phyloP scores from a whole-genome alignment of 352 stramenopile species.

The Phytophthora macrochlamydospora region DNA sequence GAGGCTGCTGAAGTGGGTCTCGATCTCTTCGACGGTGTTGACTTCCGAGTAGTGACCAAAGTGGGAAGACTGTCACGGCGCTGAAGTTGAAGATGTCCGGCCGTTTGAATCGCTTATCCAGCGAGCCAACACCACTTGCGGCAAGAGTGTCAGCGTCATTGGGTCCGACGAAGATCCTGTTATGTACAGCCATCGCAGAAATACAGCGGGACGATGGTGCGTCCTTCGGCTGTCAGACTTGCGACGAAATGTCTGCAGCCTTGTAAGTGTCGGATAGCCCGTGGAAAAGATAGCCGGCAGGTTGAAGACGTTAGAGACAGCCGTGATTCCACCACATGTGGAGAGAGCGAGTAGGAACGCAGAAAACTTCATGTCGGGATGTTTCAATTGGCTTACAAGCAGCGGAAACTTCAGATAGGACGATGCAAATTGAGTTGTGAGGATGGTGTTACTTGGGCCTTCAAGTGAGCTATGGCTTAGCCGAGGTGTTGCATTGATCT shows the following conservation, averaged over 20 bases:
- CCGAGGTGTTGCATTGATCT: too few relatives aligned
- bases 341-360: background rate
- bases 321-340: background rate
- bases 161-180: constrained; percentile 47
- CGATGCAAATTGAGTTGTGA: too few relatives aligned
- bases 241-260: constrained; percentile 8
- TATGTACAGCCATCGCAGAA: constrained; percentile 38
- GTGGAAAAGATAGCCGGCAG: constrained; percentile 53
- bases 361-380: background rate
- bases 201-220: constrained; percentile 28
- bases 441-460: too few relatives aligned
- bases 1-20: constrained; percentile 1
- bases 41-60: constrained; percentile 7
- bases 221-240: constrained; percentile 24
- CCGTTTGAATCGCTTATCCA: too few relatives aligned
- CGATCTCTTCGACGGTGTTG: background rate
- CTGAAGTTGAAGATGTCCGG: constrained; percentile 9
- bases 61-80: constrained; percentile 6
- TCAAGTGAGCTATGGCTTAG: too few relatives aligned
- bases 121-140: background rate
- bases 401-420: background rate
- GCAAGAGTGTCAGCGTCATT: constrained; percentile 17
- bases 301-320: background rate
- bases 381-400: background rate
- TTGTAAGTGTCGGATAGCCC: constrained; percentile 8